These are phyloP conservation scores for Beauveria scarabaeidicola DNA, from an alignment of 2,329 filamentous ascomycete genomes.

Conservation along the genomic window DNA sequence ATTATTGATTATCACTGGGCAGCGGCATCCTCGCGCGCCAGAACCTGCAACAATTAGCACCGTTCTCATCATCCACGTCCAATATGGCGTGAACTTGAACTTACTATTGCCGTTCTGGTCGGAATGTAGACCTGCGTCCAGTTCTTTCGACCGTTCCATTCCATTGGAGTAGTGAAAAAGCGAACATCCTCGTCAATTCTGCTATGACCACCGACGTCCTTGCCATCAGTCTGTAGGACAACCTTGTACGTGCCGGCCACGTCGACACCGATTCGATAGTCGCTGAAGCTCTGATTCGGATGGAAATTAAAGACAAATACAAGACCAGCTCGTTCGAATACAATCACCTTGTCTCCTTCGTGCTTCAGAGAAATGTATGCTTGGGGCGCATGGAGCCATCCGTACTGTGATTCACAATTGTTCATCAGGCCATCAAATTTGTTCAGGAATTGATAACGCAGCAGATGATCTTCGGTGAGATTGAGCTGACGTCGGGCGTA, in stretches of 20 bases:
- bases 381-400: conserved; percentile 79
- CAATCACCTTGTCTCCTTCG: conserved; percentile 86
- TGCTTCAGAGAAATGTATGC: conserved; percentile 93
- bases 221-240: conserved; percentile 72
- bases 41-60: conserved; percentile 31
- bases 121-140: conserved; percentile 91
- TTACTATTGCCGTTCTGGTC: conserved; percentile 71
- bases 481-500: conserved; percentile 92
- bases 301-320: conserved; percentile 98
- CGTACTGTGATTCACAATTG: conserved; percentile 73
- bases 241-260: conserved; percentile 76
- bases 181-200: conserved; percentile 71
- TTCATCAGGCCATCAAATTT: conserved; percentile 94
- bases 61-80: background rate
- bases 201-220: conserved; percentile 69
- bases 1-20: conserved; percentile 14
- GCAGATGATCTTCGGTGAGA: conserved; percentile 72
- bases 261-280: conserved; percentile 88
- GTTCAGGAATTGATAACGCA: conserved; percentile 87
- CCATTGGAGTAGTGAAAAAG: conserved; percentile 86
- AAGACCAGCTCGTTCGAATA: conserved; percentile 85
- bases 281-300: conserved; percentile 71
- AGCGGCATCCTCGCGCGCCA: conserved; percentile 36
- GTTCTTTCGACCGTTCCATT: conserved; percentile 85
- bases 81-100: conserved; percentile 20